Percentiles rank a stretch among this genome's conserved stretches.
phyloP scores from a whole-genome alignment of 2,329 filamentous ascomycete genomes.

The Apiospora marii region DNA sequence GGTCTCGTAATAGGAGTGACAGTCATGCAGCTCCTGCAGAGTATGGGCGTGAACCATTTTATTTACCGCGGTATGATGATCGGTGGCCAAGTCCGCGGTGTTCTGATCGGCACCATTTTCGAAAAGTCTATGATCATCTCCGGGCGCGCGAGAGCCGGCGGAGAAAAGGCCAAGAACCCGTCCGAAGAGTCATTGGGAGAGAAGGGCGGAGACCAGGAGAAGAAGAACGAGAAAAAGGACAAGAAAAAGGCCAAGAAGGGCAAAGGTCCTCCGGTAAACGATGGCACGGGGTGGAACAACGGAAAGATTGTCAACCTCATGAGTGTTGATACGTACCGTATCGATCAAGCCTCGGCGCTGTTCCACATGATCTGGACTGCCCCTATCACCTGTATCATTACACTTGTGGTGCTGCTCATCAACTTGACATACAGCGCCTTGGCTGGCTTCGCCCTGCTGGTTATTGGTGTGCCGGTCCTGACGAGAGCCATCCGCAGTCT shows the following conservation, averaged over 20 bases:
- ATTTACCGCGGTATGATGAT: slow-evolving; percentile 93
- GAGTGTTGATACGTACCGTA: slow-evolving; percentile 92
- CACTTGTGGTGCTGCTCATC: slow-evolving; percentile 80
- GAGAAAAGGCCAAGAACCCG: slow-evolving; percentile 49
- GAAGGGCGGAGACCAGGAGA: slow-evolving; percentile 53
- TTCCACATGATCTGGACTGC: slow-evolving; percentile 94
- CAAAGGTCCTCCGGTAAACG: slow-evolving; percentile 53
- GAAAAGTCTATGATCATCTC: slow-evolving; percentile 93
- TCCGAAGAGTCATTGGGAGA: slow-evolving; percentile 55
- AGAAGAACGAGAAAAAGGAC: slow-evolving; percentile 52
- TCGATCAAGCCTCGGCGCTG: slow-evolving; percentile 87
- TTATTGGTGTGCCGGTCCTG: slow-evolving; percentile 79
- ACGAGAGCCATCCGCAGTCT: slow-evolving; percentile 79
- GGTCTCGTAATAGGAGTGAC: slow-evolving; percentile 87
- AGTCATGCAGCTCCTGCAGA: slow-evolving; percentile 84
- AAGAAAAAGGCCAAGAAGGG: slow-evolving; percentile 46
- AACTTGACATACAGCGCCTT: slow-evolving; percentile 92
- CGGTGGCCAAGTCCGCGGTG: slow-evolving; percentile 82
- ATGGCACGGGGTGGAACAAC: slow-evolving; percentile 88
- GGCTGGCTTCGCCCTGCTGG: slow-evolving; percentile 83
- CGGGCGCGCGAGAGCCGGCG: slow-evolving; percentile 85
- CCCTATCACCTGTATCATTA: slow-evolving; percentile 79
- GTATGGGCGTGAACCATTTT: slow-evolving; percentile 85
- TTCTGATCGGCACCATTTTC: slow-evolving; percentile 86
- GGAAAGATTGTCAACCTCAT: slow-evolving; percentile 92